Evolutionary conservation across 768 basidiomycete genomes (phyloP).

Genomic region (Butyriboletus loyo): DNA sequence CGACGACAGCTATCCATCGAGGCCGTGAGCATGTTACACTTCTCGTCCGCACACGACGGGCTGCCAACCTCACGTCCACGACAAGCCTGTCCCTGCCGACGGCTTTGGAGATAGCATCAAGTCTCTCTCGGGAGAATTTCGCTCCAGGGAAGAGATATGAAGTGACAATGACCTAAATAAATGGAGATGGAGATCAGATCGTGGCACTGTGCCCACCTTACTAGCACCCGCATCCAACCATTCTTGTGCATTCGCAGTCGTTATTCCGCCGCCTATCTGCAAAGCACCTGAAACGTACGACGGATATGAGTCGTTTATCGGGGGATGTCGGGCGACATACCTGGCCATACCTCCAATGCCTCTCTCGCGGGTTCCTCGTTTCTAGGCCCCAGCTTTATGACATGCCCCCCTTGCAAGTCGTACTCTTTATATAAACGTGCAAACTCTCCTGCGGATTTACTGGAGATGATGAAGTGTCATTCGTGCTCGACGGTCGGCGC

Average conservation of each 20-base stretch:
- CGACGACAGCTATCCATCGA: constrained; percentile 67
- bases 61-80: constrained; percentile 83
- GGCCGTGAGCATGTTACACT: background rate
- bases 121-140: constrained; percentile 70
- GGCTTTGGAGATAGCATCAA: constrained; percentile 55
- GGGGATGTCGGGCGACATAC: constrained; percentile 33
- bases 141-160: constrained; percentile 89
- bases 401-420: constrained; percentile 80
- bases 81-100: constrained; percentile 88
- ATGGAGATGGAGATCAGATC: constrained; percentile 6
- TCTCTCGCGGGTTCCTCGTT: constrained; percentile 89
- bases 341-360: constrained; percentile 82
- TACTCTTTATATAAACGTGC: constrained; percentile 72
- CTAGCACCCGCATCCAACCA: constrained; percentile 91
- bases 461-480: constrained; percentile 30
- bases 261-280: constrained; percentile 94
- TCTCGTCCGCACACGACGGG: background rate
- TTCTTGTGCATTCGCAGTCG: constrained; percentile 66
- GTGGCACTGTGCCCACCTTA: constrained; percentile 54
- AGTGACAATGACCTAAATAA: constrained; percentile 87
- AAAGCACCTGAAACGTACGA: constrained; percentile 52
- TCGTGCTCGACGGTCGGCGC: background rate
- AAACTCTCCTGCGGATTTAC: constrained; percentile 76
- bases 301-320: constrained; percentile 1
- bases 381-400: constrained; percentile 90